Base-by-base conservation (phyloP, 148 eudicot genomes). In the Fagopyrum tataricum region DNA sequence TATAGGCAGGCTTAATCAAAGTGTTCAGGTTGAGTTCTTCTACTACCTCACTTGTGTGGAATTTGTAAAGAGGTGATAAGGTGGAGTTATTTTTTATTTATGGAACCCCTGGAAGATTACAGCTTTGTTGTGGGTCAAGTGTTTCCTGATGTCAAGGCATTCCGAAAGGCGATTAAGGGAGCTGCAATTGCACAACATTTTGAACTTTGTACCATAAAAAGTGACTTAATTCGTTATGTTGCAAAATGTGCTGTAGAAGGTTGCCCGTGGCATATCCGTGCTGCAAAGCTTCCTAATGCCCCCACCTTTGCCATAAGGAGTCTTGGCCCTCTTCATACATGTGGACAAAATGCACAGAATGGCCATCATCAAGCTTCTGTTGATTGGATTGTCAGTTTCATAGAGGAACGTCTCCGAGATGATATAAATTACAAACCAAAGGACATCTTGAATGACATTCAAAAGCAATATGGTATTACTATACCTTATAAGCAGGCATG, bases 311-410 rank as follows among this genome's bases (percentile, higher is more conserved):
- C 78, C 5, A 74, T 89, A 66, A 76, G 90, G 66, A 83, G 84
- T 77, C 61, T 89, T 26, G 87, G 82, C 37, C 62, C 79, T 0
- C 76, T 77, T 18, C 93, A 89, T 76, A 86, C 88, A 20, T 89
- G 93, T 82, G 93, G 88, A 7, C 78, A 76, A 55, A 80, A 72
- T 78, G 90, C 87, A 42, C 85, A 81, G 51, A 66, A 72, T 46
- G 82, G 90, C 48, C 93, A 89, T 80, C 90, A 86, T 64, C 93
- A 89, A 77, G 93, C 93, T 75, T 86, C 93, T 49, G 82, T 89
- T 18, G 88, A 86, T 81, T 86, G 93, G 93, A 80, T 89, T 66
- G 90, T 86, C 77, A 80, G 73, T 73, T 89, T 85, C 40, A 85
- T 89, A 61, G 93, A 84, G 81, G 84, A 86, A 41, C 53, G 83